These are phyloP conservation scores for Castanea sativa DNA, from an alignment of 306 rosid species.

Conservation along the genomic window DNA sequence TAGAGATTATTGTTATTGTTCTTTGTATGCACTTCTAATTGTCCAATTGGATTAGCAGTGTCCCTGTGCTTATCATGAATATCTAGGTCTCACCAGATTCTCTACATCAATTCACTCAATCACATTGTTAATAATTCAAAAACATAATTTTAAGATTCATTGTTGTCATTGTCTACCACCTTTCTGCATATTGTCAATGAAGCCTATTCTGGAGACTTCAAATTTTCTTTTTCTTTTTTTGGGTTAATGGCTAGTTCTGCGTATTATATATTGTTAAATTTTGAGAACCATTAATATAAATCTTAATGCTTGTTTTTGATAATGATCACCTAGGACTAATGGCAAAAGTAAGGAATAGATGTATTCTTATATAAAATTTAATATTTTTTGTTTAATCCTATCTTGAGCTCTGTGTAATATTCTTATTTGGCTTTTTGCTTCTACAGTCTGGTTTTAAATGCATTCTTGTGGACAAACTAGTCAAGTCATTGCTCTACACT, in stretches of 20 bases:
- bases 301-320: not conserved
- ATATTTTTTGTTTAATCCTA: not conserved
- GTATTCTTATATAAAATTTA: not conserved
- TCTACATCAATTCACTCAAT: conserved; percentile 3
- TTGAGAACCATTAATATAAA: not conserved
- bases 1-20: not conserved
- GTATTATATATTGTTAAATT: not conserved
- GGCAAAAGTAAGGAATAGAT: not conserved
- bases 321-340: not conserved
- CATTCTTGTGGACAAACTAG: conserved; percentile 47
- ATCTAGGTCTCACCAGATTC: conserved; percentile 1
- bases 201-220: not conserved
- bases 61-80: not conserved
- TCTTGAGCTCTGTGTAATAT: conserved; percentile 1
- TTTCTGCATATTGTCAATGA: not conserved
- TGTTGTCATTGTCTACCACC: not conserved
- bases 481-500: conserved; percentile 70
- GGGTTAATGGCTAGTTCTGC: not conserved
- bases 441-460: conserved; percentile 64
- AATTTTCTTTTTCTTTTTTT: not conserved
- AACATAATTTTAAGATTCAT: not conserved
- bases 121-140: conserved; percentile 2
- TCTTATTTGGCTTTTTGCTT: conserved; percentile 24
- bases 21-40: not conserved
- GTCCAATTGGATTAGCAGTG: conserved; percentile 5